Conservation (phyloP, 148 eudicot species). For the Fallopia convolvulus region DNA sequence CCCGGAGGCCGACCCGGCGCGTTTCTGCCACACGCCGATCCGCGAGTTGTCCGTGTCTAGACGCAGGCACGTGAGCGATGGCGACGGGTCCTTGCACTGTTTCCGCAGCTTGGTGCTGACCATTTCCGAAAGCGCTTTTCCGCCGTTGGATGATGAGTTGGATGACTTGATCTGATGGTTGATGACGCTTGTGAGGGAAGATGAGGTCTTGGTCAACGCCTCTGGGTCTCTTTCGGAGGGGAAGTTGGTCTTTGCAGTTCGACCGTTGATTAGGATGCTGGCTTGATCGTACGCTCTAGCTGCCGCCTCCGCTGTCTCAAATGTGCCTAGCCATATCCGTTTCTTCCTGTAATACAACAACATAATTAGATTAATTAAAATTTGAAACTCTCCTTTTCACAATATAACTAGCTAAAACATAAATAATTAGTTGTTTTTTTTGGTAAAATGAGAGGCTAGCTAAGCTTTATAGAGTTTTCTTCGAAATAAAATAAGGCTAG, state of each 20-base stretch:
- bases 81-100: conserved; percentile 63
- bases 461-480: no score
- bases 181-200: neutral
- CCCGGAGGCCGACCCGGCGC: conserved; percentile 37
- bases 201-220: neutral
- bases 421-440: no score
- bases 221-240: conserved; percentile 24
- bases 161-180: neutral
- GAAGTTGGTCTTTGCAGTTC: conserved; percentile 80
- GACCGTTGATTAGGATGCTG: conserved; percentile 79
- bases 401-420: no score
- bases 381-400: no score
- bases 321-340: conserved; percentile 89
- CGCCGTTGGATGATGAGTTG: neutral
- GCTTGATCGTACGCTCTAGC: conserved; percentile 92
- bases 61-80: conserved; percentile 76
- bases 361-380: no score
- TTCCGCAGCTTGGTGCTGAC: conserved; percentile 56
- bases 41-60: conserved; percentile 75
- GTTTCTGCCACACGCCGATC: conserved; percentile 91
- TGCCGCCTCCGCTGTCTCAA: conserved; percentile 91
- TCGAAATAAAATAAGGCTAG: no score
- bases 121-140: conserved; percentile 31
- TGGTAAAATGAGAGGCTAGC: no score
- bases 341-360: conserved; percentile 39